Conservation (phyloP, 768 basidiomycete genomes). For the Leccinum uliginosum region DNA sequence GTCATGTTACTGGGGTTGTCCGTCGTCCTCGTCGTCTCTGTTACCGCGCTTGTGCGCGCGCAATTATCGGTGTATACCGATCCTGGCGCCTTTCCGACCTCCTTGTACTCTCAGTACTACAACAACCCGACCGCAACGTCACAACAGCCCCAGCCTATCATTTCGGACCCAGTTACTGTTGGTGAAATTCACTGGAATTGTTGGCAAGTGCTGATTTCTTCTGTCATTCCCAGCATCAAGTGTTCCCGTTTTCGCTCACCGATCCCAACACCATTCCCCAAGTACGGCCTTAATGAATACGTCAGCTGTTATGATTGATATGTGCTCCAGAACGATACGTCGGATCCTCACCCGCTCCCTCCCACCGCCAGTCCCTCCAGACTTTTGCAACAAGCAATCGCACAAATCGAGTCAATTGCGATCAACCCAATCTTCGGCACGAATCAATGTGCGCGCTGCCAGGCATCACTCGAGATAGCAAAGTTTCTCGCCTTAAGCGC, state of each 20-base stretch:
- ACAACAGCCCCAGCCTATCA: conserved; percentile 71
- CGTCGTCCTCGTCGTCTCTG: conserved; percentile 5
- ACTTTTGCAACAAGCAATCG: conserved; percentile 49
- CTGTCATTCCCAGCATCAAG: conserved; percentile 41
- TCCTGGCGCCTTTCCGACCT: conserved; percentile 62
- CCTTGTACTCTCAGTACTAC: conserved; percentile 61
- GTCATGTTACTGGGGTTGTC: conserved; percentile 12
- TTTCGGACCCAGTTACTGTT: conserved; percentile 68
- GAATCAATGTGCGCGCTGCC: conserved; percentile 56
- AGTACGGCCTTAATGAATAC: conserved; percentile 14
- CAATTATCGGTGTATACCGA: conserved; percentile 41
- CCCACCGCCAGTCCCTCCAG: conserved; percentile 43
- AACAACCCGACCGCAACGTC: conserved; percentile 70
- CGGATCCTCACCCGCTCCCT: conserved; percentile 65
- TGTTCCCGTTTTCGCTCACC: conserved; percentile 60
- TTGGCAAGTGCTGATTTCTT: background rate
- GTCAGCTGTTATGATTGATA: background rate
- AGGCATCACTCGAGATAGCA: conserved; percentile 54
- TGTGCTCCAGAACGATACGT: conserved; percentile 43
- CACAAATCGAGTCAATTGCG: conserved; percentile 54
- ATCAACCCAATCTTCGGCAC: conserved; percentile 49
- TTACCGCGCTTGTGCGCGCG: conserved; percentile 4
- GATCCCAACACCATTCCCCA: conserved; percentile 56
- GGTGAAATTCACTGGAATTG: conserved; percentile 4
- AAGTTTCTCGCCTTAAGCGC: conserved; percentile 66